Evolutionary conservation across 75 land plant genomes (phyloP).

Genomic region (Gnetum montanum): DNA sequence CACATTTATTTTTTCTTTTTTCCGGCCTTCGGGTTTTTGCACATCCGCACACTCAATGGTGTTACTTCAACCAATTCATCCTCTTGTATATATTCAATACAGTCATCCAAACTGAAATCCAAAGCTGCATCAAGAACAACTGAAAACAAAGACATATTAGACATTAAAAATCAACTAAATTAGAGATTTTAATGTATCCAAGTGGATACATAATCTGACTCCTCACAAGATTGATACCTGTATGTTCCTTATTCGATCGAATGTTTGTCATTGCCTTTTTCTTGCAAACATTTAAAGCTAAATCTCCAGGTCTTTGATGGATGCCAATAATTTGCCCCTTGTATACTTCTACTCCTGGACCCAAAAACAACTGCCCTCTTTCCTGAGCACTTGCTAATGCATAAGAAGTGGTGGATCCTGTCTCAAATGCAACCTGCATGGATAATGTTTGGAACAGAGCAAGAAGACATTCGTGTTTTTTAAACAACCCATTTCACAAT

Average conservation of each 20-base stretch:
- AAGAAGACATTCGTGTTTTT: background rate
- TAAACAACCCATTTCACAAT: too few species aligned
- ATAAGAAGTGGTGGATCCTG: slow-evolving; percentile 84
- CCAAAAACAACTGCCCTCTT: slow-evolving; percentile 80
- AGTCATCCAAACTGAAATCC: slow-evolving; percentile 88
- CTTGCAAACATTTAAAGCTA: slow-evolving; percentile 89
- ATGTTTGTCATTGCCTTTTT: slow-evolving; percentile 96
- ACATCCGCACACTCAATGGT: slow-evolving; percentile 85
- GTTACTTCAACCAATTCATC: slow-evolving; percentile 97
- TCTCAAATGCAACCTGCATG: slow-evolving; percentile 93
- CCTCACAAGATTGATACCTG: too few species aligned
- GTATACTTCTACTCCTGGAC: slow-evolving; percentile 80
- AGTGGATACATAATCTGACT: too few species aligned
- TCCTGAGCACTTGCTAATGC: slow-evolving; percentile 92
- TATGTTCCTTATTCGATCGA: slow-evolving; percentile 91
- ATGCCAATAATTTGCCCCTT: slow-evolving; percentile 97
- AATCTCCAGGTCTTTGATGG: slow-evolving; percentile 92
- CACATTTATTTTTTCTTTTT: slow-evolving; percentile 44
- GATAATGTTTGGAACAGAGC: background rate
- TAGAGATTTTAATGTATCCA: too few species aligned
- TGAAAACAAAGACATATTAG: slow-evolving; percentile 26
- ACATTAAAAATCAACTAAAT: too few species aligned
- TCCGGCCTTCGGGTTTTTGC: slow-evolving; percentile 74
- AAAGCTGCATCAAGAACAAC: slow-evolving; percentile 82
- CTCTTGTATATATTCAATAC: slow-evolving; percentile 98